Evolutionary conservation across 1,139 yeast genomes (phyloP), one percentile per base, ranked within the genome.

Genomic region (Eremothecium cymbalariae): DNA sequence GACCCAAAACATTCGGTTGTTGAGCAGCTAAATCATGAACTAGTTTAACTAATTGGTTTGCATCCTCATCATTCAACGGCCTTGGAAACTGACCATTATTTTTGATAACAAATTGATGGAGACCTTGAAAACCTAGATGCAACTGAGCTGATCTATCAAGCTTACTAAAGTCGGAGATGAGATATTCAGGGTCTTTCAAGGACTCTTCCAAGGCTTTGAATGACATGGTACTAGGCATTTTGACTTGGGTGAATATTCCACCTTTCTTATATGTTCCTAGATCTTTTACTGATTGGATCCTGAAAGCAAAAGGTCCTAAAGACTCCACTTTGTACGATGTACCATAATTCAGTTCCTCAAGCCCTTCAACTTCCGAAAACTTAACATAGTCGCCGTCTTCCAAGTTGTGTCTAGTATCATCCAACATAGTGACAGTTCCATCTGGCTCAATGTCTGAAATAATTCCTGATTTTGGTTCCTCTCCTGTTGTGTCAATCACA

Each of bases 371-470:
- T 60, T 88, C 97, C n/a, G 83, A 58, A 53, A 88, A 88, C 55
- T 79, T 82, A 36, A 90, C 95, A 55, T 65, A 83, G 51, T 83
- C 83, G 13, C 96, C 97, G 58, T 85, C 95, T 63, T 86, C 85
- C 39, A 90, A 67, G 8, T 95, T 95, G 55, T 90, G 99, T 59
- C 97, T 77, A 43, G 74, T 77, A 47, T 86, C 97, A 55, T 83
- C 95, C 50, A 88, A 70, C 69, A 84, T 84, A 17, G 96, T 82
- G 21, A 90, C 95, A 4, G 88, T 79, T 36, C 98, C 98, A 52
- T 84, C 72, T n/a, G 67, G 57, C 53, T 86, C 95, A 43, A 90
- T 78, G 54, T 83, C 94, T 1, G 94, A 81, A 4, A 86, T 84
- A 42, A 83, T 82, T 27, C 98, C 98, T 3, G 77, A 59, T 33